Base-by-base conservation (phyloP, 192 early-diverging fungal genomes). In the Coemansia sp. region DNA sequence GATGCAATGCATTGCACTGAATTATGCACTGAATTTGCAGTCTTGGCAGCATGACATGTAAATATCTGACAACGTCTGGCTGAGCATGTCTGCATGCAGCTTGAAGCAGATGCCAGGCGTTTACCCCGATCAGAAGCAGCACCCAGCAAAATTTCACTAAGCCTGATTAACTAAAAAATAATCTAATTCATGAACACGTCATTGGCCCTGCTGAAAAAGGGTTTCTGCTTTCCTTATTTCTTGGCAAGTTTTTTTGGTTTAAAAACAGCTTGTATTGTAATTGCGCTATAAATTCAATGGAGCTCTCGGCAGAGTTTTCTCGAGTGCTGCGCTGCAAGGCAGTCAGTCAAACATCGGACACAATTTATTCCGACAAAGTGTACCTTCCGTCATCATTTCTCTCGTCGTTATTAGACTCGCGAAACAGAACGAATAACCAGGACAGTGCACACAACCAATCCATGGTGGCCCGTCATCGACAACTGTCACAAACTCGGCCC, bases 341-440 rank as follows among this genome's bases (percentile, higher is more conserved):
- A 4, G 63, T 59, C 22, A 29, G 23, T 11, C 12, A 61, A 2
- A 23, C 48, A 3, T 7, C 41, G 14, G 39, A 62, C 19, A 60
- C 58, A 6, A 58, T 27, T 25, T 56, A 61, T 17, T 61, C 75
- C 0, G 75, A 76, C 62, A 76, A 76, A 45, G 38, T 76, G 9
- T 61, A 52, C 22, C 69, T 76, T 4, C 75, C 75, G n/a, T 45
- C 48, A n/a, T 76, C 75, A 27, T 71, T 39, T 32, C 65, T 76
- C 5, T 25, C 65, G 0, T 35, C 55, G 19, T 58, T 76, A 25
- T 48, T 76, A 5, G 75, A 67, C 17, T 21, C 49, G 6, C 53
- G 67, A n/a, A 62, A 14, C 27, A 27, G 58, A 32, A 25, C 35
- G 9, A 24, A 17, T 10, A 21, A 22, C 7, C 53, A 25, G 14